These are phyloP conservation scores for Cordyceps farinosa DNA, from an alignment of 2,329 filamentous ascomycete genomes.

Conservation along the genomic window DNA sequence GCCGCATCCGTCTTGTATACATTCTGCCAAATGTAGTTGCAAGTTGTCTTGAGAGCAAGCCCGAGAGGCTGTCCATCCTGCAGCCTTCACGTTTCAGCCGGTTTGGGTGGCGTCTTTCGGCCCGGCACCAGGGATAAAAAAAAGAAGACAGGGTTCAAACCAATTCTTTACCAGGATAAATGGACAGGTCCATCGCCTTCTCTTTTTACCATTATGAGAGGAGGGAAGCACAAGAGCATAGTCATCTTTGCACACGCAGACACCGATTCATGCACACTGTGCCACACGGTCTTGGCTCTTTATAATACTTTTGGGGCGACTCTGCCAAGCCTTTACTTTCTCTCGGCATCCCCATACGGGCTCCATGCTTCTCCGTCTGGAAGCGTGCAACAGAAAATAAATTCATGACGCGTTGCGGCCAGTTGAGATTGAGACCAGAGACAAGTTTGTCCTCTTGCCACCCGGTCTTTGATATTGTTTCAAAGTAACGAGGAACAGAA, in stretches of 20 bases:
- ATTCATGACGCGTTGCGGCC: too few species aligned
- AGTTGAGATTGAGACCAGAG: not conserved
- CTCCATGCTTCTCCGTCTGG: not conserved
- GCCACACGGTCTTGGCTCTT: not conserved
- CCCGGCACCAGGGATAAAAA: too few species aligned
- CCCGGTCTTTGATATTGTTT: not conserved
- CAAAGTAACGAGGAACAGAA: not conserved
- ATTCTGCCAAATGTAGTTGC: not conserved
- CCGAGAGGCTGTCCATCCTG: not conserved
- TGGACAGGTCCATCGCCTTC: not conserved
- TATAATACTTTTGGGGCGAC: not conserved
- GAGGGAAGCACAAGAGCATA: not conserved
- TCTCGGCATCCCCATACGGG: slow-evolving; percentile 4
- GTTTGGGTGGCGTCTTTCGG: too few species aligned
- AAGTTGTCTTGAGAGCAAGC: not conserved
- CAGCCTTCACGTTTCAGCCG: not conserved
- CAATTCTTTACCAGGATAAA: too few species aligned
- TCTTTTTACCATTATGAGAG: not conserved
- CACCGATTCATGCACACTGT: not conserved
- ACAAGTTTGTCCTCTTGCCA: not conserved
- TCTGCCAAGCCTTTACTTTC: slow-evolving; percentile 3
- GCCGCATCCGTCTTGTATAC: not conserved
- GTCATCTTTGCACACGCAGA: too few species aligned
- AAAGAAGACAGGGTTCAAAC: too few species aligned
- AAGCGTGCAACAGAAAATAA: not conserved